These are phyloP conservation scores for Lichtheimia hyalospora DNA, from an alignment of 371 early-diverging fungal species.

Conservation along the genomic window DNA sequence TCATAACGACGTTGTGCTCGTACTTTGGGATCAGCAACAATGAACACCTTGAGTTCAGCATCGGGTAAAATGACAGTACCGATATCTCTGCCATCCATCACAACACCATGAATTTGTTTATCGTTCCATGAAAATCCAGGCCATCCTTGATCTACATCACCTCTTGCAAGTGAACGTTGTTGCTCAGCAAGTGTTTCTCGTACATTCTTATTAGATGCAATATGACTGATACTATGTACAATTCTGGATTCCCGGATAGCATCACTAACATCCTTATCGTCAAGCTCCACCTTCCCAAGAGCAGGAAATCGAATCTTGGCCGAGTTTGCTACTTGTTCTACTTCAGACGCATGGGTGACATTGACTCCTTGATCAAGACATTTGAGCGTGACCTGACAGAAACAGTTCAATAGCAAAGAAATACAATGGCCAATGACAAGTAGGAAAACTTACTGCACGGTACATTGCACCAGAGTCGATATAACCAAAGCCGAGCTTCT, in stretches of 20 bases:
- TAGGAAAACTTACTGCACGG: conserved; percentile 50
- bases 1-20: conserved; percentile 80
- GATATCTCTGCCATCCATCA: conserved; percentile 96
- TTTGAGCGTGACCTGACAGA: conserved; percentile 56
- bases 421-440: neutral
- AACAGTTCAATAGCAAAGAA: neutral
- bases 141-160: conserved; percentile 16
- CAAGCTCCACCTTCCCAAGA: conserved; percentile 51
- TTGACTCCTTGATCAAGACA: conserved; percentile 43
- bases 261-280: conserved; percentile 66
- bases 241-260: conserved; percentile 68
- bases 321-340: conserved; percentile 26
- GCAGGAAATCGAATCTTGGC: conserved; percentile 29
- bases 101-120: conserved; percentile 57
- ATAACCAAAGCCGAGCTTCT: conserved; percentile 72
- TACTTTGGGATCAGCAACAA: conserved; percentile 72
- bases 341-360: conserved; percentile 26
- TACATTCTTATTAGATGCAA: conserved; percentile 71
- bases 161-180: conserved; percentile 51
- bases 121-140: conserved; percentile 19
- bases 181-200: conserved; percentile 64
- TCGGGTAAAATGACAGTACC: conserved; percentile 88
- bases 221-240: conserved; percentile 61
- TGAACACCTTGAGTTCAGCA: conserved; percentile 89
- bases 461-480: conserved; percentile 83